phyloP scores from a whole-genome alignment of 2,329 filamentous ascomycete genomes.

The Fusarium proliferatum region DNA sequence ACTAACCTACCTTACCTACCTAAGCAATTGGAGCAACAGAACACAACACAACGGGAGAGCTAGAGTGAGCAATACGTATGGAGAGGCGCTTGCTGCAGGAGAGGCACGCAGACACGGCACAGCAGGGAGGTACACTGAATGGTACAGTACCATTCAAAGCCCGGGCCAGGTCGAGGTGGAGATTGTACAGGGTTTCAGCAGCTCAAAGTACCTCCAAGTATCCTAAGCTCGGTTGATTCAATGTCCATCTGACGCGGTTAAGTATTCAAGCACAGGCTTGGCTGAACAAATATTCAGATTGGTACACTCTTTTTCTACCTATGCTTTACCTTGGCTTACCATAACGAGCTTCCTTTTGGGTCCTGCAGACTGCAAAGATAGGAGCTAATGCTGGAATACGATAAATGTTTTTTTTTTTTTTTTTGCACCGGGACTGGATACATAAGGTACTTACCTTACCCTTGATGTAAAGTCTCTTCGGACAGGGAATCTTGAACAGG shows the following conservation, averaged over 20 bases:
- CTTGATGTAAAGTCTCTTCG: neutral
- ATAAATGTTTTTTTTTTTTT: neutral
- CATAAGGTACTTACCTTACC: neutral
- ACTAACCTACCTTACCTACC: neutral
- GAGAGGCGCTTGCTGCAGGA: constrained; percentile 12
- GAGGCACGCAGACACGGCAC: constrained; percentile 23
- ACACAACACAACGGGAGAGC: constrained; percentile 2
- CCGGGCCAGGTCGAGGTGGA: constrained; percentile 24
- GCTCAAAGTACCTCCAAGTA: constrained; percentile 22
- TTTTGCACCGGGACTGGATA: neutral
- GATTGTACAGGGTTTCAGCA: neutral
- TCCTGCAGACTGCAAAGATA: neutral
- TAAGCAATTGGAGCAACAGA: constrained; percentile 15
- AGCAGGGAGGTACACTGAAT: constrained; percentile 17
- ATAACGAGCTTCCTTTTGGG: neutral
- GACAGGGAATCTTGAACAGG: neutral
- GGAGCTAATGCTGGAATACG: neutral
- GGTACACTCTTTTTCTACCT: neutral
- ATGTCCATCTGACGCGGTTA: constrained; percentile 5
- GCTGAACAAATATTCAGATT: neutral
- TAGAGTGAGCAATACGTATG: neutral
- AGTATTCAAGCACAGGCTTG: neutral
- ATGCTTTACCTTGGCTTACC: neutral
- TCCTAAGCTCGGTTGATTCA: constrained; percentile 3
- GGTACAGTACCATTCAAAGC: constrained; percentile 16